These are phyloP conservation scores for Cryptosporidium andersoni DNA, from an alignment of 169 alveolate genomes.

Conservation along the genomic window DNA sequence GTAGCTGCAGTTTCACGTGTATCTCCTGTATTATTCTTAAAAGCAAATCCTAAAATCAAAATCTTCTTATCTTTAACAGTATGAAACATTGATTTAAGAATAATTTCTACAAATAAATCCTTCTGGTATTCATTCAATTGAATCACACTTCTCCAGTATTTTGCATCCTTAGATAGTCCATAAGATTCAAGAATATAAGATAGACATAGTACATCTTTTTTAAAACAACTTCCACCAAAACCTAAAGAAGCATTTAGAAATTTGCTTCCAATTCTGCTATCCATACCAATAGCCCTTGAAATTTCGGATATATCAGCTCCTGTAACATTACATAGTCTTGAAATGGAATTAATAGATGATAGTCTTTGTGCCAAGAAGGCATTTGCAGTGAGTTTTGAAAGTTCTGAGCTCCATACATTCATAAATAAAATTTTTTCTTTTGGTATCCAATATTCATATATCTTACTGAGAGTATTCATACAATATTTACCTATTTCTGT, in stretches of 20 bases:
- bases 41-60: constrained; percentile 88
- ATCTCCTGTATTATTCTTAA: constrained; percentile 91
- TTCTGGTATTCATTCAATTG: constrained; percentile 82
- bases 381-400: constrained; percentile 86
- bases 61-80: constrained; percentile 79
- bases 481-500: constrained; percentile 71
- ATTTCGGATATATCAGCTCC: constrained; percentile 84
- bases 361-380: constrained; percentile 90
- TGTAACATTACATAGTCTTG: constrained; percentile 86
- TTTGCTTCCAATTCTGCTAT: constrained; percentile 85
- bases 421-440: constrained; percentile 77
- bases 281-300: constrained; percentile 78
- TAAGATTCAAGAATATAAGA: constrained; percentile 81
- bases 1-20: constrained; percentile 84
- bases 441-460: constrained; percentile 85
- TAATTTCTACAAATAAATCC: constrained; percentile 72
- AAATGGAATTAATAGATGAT: constrained; percentile 85
- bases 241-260: constrained; percentile 87
- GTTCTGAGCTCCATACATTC: constrained; percentile 86
- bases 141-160: constrained; percentile 84
- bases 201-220: constrained; percentile 85
- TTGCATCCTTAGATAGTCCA: constrained; percentile 81
- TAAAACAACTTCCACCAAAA: constrained; percentile 93
- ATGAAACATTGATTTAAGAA: constrained; percentile 76
- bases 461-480: constrained; percentile 73